Base-by-base conservation (phyloP, 75 land plant genomes). In the Picea sitchensis region DNA sequence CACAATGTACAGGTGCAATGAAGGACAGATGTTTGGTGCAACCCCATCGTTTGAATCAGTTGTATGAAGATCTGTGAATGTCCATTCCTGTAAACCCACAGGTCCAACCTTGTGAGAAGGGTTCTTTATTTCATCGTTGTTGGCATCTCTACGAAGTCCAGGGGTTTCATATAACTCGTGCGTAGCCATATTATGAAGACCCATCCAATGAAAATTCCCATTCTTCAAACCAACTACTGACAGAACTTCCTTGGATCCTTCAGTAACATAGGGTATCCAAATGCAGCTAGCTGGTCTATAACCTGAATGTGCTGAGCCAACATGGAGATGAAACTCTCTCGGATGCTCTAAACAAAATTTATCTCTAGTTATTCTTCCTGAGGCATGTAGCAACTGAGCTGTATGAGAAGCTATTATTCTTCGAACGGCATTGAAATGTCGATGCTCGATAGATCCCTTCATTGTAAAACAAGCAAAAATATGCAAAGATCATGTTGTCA, bases 51-150 rank as follows among this genome's bases (percentile, higher is more conserved):
- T 92, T 30, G 75, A 38, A 18, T 82, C 67, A 78, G 81, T 31
- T 81, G 62, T 54, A 14, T 23, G 15, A 21, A 65, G 80, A 74
- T 82, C 81, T 41, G 82, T 14, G 61, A 83, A 82, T 78, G 81
- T 38, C 57, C 69, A 79, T 57, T 82, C 69, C 51, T 86, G 86
- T 54, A 80, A 82, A 61, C 84, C 82, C 54, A 69, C 44, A n/a
- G 13, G 79, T 5, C 78, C 79, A 76, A 73, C 76, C 38, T 36
- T 36, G 2, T 36, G 92, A 76, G 65, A 91, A 44, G 92, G 87
- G 81, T 88, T 91, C 78, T 87, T 88, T 2, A 91, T 89, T 76
- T 91, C 87, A 30, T 87, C 89, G 31, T 71, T 81, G 30, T 77
- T 80, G 18, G 89, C 88, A 85, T 83, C 71, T 59, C 79, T 75